These are phyloP conservation scores for Xylaria palmicola DNA, from an alignment of 495 filamentous ascomycete species.

Conservation along the genomic window DNA sequence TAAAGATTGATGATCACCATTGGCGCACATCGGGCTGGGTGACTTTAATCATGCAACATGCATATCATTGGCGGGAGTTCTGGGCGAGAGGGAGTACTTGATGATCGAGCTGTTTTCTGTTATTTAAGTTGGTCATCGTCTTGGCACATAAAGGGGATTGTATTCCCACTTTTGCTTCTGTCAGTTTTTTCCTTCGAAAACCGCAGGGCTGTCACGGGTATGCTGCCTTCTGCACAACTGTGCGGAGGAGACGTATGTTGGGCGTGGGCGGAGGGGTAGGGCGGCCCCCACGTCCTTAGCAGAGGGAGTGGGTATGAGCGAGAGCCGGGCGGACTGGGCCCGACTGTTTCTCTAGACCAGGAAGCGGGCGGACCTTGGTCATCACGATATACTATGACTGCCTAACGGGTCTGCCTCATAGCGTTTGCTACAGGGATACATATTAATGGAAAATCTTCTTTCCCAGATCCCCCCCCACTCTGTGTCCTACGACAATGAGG, in stretches of 20 bases:
- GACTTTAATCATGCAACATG: slow-evolving; percentile 22
- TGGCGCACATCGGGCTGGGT: slow-evolving; percentile 29
- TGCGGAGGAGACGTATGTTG: neutral
- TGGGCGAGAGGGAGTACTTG: slow-evolving; percentile 20
- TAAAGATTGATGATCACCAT: slow-evolving; percentile 27
- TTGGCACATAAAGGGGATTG: neutral
- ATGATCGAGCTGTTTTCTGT: slow-evolving; percentile 16
- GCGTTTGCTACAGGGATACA: slow-evolving; percentile 4
- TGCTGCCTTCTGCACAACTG: neutral
- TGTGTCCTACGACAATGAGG: no score
- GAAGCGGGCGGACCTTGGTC: neutral
- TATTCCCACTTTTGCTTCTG: neutral
- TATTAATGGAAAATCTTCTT: slow-evolving; percentile 14
- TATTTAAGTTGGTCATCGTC: slow-evolving; percentile 13
- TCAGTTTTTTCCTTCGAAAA: neutral
- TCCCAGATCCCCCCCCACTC: neutral
- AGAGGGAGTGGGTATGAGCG: neutral
- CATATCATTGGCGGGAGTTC: slow-evolving; percentile 34
- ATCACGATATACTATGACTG: slow-evolving; percentile 10
- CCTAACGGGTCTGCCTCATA: neutral
- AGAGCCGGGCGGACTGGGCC: slow-evolving; percentile 3
- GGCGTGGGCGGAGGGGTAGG: neutral
- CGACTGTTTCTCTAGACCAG: slow-evolving; percentile 11
- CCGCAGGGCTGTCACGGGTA: neutral
- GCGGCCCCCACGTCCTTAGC: neutral